Base-by-base conservation (phyloP, 108 stramenopile genomes). In the Cylindrotheca closterium region DNA sequence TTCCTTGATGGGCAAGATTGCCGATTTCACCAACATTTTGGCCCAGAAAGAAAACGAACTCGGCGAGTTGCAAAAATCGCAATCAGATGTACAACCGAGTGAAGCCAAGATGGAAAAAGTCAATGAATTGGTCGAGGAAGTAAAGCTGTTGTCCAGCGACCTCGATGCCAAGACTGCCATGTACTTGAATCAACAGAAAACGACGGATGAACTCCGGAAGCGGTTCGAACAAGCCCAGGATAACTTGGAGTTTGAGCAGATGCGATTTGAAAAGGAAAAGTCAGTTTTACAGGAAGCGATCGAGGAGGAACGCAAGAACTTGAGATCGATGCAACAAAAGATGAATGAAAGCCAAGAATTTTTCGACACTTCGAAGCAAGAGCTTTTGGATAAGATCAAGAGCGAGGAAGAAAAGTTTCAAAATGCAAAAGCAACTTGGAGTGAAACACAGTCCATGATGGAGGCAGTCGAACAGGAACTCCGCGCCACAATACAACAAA, bases 231-330 rank as follows among this genome's bases (percentile, higher is more conserved):
- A 78, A 12, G 63, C 75, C 30, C 65, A 75, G 59, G 79, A 84
- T 67, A 61, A 65, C 0, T 56, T 84, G 70, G 83, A 84, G 47
- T 81, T 72, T 54, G 76, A 81, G 42, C 79, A 80, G 55, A 81
- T 81, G 79, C 55, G 67, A 24, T 80, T 84, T 58, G 52, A 79
- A 47, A 72, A 76, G 37, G 77, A 64, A 42, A 73, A 81, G 42
- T 42, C 64, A 47, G 68, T 70, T 17, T 29, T 81, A 10, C 47
- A 61, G 30, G 23, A 59, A 21, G 37, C 28, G 17, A 60, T 77
- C 34, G 72, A 72, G 34, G 67, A 59, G 26, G 77, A 82, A 72
- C 58, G 50, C 23, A 60, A 48, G 32, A 55, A 65, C n/a, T 50
- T 75, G 2, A 60, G 47, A 47, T 31, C 48, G 10, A 30, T 65